phyloP scores from a whole-genome alignment of 257 asterid species.

The Leonotis leonurus region DNA sequence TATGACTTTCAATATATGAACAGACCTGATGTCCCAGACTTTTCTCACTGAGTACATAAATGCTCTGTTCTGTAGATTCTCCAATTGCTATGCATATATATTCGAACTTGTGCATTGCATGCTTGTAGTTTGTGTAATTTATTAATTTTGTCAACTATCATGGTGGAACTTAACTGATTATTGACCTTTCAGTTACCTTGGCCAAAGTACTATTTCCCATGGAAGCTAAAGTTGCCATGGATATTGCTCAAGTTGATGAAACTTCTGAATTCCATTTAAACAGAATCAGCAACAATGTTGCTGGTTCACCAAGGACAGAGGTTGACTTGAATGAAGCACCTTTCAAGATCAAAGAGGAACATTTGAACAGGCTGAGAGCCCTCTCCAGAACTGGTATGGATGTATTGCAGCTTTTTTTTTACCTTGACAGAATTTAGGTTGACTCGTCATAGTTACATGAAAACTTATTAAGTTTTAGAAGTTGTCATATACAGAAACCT shows the following conservation, averaged over 20 bases:
- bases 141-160: neutral
- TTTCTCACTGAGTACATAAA: neutral
- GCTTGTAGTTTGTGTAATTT: neutral
- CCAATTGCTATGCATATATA: neutral
- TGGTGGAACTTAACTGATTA: conserved; percentile 9
- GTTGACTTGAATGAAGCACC: conserved; percentile 92
- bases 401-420: neutral
- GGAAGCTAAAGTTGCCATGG: conserved; percentile 97
- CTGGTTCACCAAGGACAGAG: conserved; percentile 40
- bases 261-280: conserved; percentile 51
- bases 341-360: conserved; percentile 84
- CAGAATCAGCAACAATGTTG: conserved; percentile 31
- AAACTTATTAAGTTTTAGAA: neutral
- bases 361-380: conserved; percentile 77
- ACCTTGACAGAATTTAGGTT: neutral
- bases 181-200: conserved; percentile 57
- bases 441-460: neutral
- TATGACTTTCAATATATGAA: neutral
- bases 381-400: conserved; percentile 82
- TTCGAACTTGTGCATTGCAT: conserved; percentile 2
- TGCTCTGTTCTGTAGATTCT: neutral
- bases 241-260: conserved; percentile 91
- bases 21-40: neutral
- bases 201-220: conserved; percentile 81
- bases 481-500: neutral